Evolutionary conservation across 2,329 filamentous ascomycete species (phyloP).

Genomic region (Cladosporium sp.): DNA sequence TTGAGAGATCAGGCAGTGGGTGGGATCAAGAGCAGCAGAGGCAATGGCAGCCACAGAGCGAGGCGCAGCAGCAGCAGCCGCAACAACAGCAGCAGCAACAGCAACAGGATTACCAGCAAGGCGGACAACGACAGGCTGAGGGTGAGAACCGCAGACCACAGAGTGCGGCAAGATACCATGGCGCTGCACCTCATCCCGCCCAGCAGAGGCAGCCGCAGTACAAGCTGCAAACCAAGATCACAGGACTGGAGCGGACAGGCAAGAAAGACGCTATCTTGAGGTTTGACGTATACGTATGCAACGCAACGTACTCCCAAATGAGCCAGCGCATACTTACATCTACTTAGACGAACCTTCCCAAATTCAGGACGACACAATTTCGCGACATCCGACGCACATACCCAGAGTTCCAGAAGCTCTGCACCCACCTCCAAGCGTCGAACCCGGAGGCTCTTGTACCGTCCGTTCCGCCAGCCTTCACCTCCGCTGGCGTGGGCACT

Average conservation of each 20-base stretch:
- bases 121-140: slow-evolving; percentile 7
- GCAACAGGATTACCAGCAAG: slow-evolving; percentile 22
- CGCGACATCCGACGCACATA: slow-evolving; percentile 94
- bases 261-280: slow-evolving; percentile 93
- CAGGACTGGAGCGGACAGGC: slow-evolving; percentile 84
- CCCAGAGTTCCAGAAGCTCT: slow-evolving; percentile 94
- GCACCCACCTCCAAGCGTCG: slow-evolving; percentile 92
- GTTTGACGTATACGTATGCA: slow-evolving; percentile 91
- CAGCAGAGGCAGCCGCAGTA: slow-evolving; percentile 38
- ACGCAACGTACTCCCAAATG: slow-evolving; percentile 2
- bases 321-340: slow-evolving; percentile 22
- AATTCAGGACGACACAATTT: slow-evolving; percentile 96
- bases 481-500: slow-evolving; percentile 89
- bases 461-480: slow-evolving; percentile 90
- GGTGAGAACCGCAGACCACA: slow-evolving; percentile 33
- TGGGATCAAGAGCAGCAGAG: slow-evolving; percentile 24
- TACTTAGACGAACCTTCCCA: slow-evolving; percentile 92
- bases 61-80: slow-evolving; percentile 42
- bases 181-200: slow-evolving; percentile 33
- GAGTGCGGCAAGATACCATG: slow-evolving; percentile 35
- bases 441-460: slow-evolving; percentile 95
- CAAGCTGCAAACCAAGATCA: slow-evolving; percentile 92
- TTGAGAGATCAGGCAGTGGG: slow-evolving; percentile 14
- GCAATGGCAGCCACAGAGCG: slow-evolving; percentile 36
- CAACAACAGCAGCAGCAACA: slow-evolving; percentile 42